Percentiles rank a stretch among this genome's conserved stretches.
Evolutionary conservation across 225 moss, liverwort and hornwort genomes (phyloP).

Genomic region (Pleurozium schreberi): DNA sequence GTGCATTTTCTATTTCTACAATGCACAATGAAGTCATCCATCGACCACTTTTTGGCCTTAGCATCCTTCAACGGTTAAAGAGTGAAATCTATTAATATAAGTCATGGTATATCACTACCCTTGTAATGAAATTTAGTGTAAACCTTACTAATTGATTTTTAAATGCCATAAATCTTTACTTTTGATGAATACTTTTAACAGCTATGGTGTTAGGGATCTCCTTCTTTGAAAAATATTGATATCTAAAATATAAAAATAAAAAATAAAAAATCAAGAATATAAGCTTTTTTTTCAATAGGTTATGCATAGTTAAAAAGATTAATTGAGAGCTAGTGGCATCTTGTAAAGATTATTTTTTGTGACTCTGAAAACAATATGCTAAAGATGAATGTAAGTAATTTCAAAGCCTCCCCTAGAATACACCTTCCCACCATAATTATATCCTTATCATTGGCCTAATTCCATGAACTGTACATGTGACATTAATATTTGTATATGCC

Average conservation of each 20-base stretch:
- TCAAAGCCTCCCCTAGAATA: neutral
- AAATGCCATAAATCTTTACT: neutral
- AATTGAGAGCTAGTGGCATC: neutral
- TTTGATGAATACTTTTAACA: neutral
- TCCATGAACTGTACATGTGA: neutral
- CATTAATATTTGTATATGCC: fast-evolving
- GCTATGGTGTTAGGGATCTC: no score
- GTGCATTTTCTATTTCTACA: no score
- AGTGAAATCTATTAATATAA: neutral
- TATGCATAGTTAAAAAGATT: neutral
- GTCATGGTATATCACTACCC: neutral
- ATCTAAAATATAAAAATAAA: no score
- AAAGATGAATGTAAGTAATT: neutral
- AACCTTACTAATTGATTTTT: neutral
- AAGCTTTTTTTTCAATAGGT: neutral
- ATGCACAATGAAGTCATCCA: no score
- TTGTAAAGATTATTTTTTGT: neutral
- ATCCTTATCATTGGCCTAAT: neutral
- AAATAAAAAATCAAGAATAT: neutral
- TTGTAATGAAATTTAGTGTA: neutral
- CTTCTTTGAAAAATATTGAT: no score
- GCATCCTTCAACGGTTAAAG: no score
- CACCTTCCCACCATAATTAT: neutral
- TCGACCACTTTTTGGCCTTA: no score
- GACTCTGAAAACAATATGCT: neutral